Evolutionary conservation across 768 basidiomycete species (phyloP).

Genomic region (Rhizopogon salebrosus): DNA sequence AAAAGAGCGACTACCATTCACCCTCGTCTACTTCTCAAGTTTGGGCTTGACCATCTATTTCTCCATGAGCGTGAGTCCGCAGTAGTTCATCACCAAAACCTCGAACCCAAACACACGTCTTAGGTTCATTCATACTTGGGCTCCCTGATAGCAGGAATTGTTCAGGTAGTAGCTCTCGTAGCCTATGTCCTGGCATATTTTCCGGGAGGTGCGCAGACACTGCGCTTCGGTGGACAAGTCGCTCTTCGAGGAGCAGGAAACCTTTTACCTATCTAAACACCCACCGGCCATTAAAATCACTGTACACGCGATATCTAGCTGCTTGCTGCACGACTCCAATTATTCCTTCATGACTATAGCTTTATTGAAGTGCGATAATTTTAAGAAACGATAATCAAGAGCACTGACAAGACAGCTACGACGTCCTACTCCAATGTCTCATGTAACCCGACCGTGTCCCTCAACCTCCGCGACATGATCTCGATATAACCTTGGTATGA

Average conservation of each 20-base stretch:
- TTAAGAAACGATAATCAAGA: background rate
- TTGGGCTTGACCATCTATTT: slow-evolving; percentile 88
- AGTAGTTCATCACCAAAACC: slow-evolving; percentile 1
- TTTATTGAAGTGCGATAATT: background rate
- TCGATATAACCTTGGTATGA: slow-evolving; percentile 68
- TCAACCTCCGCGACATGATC: slow-evolving; percentile 68
- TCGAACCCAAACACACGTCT: background rate
- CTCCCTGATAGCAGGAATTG: slow-evolving; percentile 73
- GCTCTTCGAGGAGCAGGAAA: slow-evolving; percentile 81
- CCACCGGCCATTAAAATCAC: background rate
- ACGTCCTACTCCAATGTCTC: slow-evolving; percentile 30
- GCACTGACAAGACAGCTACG: background rate
- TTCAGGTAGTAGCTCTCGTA: slow-evolving; percentile 79
- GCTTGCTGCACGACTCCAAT: background rate
- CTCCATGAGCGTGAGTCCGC: slow-evolving; percentile 69
- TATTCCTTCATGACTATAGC: background rate
- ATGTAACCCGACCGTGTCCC: slow-evolving; percentile 57
- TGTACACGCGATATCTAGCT: slow-evolving; percentile 3
- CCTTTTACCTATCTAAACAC: slow-evolving; percentile 70
- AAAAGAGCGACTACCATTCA: slow-evolving; percentile 81
- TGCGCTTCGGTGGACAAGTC: slow-evolving; percentile 74
- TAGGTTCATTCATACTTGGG: slow-evolving; percentile 84
- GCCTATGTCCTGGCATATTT: slow-evolving; percentile 94
- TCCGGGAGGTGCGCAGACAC: slow-evolving; percentile 80
- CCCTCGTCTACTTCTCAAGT: slow-evolving; percentile 75